Evolutionary conservation across 139 green algal species (phyloP), one percentile per base, ranked within the genome.

Genomic region (Asterochloris erici): DNA sequence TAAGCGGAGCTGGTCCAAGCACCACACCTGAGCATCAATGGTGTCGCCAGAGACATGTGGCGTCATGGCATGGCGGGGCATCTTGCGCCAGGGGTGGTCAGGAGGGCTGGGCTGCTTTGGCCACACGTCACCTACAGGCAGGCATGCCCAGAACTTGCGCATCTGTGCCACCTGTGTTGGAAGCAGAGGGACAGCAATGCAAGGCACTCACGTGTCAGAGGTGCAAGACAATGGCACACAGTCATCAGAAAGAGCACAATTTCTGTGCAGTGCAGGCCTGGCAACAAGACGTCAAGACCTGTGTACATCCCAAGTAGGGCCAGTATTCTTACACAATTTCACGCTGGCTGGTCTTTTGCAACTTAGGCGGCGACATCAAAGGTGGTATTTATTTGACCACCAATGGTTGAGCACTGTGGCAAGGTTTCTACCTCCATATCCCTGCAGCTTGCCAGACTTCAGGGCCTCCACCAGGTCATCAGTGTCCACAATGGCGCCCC

Each of bases 71-170:
- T 85, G 82, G 15, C 63, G 60, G 66, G 82, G 82, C 82, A 85
- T 85, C 76, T 77, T 81, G 12, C 75, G 74, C 83, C 83, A 86
- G 71, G 83, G 83, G 78, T 86, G 83, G 73, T 86, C 78, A 15
- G 63, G 64, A 11, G 78, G 74, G 62, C 78, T 73, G 16, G 83
- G 83, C 83, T 86, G 83, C 63, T 76, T 63, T 23, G 73, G 62
- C 83, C 83, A 86, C 62, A 86, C 83, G 81, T 86, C 83, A 11
- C 83, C 83, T 54, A 54, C 38, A 54, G 38, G 38, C 38, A 54
- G 38, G 38, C 38, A 54, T 54, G 38, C 38, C 38, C 38, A 54
- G 38, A 54, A 54, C 38, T 54, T 54, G 38, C 38, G 38, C 38
- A 54, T 54, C 38, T 54, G 38, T 54, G 6, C 6, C 38, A 54